These are phyloP conservation scores for Xylariomycetidae sp. DNA, from an alignment of 2,329 filamentous ascomycete genomes.

Conservation along the genomic window DNA sequence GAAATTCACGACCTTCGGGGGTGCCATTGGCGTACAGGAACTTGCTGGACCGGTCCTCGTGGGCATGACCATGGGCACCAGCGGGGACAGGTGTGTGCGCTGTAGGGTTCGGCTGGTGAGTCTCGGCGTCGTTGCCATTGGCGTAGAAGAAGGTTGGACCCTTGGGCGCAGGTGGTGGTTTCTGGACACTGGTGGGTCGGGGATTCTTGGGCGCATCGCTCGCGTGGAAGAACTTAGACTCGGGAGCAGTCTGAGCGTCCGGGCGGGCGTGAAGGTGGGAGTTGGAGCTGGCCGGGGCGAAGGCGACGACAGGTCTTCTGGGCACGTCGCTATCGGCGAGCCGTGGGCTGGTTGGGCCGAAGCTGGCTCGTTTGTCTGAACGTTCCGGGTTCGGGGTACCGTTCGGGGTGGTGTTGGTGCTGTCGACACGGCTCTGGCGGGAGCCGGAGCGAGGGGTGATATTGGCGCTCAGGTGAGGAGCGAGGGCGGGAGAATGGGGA, in stretches of 20 bases:
- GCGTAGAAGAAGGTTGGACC: constrained; percentile 51
- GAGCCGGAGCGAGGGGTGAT: constrained; percentile 74
- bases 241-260: constrained; percentile 23
- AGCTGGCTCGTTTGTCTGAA: constrained; percentile 30
- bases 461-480: constrained; percentile 57
- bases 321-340: constrained; percentile 21
- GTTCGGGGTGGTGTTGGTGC: constrained; percentile 58
- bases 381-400: constrained; percentile 49
- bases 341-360: constrained; percentile 29
- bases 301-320: constrained; percentile 30
- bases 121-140: constrained; percentile 40
- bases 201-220: constrained; percentile 62
- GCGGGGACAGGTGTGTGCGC: constrained; percentile 29
- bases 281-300: constrained; percentile 33
- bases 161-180: constrained; percentile 25
- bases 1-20: constrained; percentile 45
- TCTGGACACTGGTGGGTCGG: constrained; percentile 23
- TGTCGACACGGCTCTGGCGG: constrained; percentile 66
- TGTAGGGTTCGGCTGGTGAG: constrained; percentile 29
- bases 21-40: constrained; percentile 72
- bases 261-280: constrained; percentile 20
- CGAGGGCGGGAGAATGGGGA: constrained; percentile 47
- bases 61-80: constrained; percentile 20
- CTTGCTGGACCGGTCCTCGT: constrained; percentile 46
- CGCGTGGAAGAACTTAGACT: constrained; percentile 86